A percentile compares a stretch with the other conserved stretches of the same genome.
Evolutionary conservation across 805 yeast species (phyloP).

Genomic region (Candida fluviatilis): DNA sequence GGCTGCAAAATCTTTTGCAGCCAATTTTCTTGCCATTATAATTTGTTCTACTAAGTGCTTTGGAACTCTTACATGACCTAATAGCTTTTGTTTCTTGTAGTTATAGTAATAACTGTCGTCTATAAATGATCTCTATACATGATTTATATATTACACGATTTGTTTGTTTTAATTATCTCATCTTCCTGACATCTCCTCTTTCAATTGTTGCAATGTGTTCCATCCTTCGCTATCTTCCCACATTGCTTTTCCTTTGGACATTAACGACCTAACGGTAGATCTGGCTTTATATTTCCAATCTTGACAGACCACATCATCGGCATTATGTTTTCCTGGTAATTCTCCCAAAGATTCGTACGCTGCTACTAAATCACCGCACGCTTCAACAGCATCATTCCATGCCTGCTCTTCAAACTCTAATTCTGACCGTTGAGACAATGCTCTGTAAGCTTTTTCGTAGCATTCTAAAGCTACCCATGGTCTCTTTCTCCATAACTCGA

Average conservation of each 20-base stretch:
- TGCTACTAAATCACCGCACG: conserved; percentile 73
- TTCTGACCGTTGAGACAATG: conserved; percentile 60
- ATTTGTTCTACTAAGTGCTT: too few species aligned
- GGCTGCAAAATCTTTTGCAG: too few species aligned
- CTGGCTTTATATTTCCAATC: conserved; percentile 89
- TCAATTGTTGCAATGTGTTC: conserved; percentile 54
- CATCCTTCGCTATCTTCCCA: conserved; percentile 85
- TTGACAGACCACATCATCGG: conserved; percentile 80
- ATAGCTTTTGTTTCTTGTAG: too few species aligned
- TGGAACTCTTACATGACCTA: too few species aligned
- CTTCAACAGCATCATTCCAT: conserved; percentile 79
- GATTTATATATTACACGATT: not conserved
- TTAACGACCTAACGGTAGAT: conserved; percentile 63
- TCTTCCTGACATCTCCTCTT: conserved; percentile 33
- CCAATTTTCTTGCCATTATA: too few species aligned
- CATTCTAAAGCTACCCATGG: conserved; percentile 89
- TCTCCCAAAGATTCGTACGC: conserved; percentile 90
- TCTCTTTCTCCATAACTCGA: conserved; percentile 77
- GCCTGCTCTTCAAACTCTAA: conserved; percentile 53
- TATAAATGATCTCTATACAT: not conserved
- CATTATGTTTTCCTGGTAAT: conserved; percentile 70
- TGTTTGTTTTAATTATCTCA: too few species aligned
- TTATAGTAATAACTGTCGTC: too few species aligned
- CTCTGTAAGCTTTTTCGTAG: conserved; percentile 82
- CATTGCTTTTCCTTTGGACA: conserved; percentile 70